Base-by-base conservation (phyloP, 2,329 filamentous ascomycete genomes). In the Gremmenia infestans region DNA sequence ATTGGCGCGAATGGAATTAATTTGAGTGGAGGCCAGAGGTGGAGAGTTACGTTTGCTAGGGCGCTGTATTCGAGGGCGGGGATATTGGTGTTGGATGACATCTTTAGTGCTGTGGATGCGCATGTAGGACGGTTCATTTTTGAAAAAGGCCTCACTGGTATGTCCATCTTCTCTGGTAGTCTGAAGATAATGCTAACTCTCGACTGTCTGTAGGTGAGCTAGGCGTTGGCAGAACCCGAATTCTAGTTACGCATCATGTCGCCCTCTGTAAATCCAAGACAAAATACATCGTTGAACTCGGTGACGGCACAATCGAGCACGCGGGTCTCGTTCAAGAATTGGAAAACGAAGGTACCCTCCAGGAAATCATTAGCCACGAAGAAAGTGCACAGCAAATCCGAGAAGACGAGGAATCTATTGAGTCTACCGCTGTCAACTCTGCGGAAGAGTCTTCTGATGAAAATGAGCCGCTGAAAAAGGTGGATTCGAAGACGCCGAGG, bases 1-100 rank as follows among this genome's bases (percentile, higher is more conserved):
- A 89, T 95, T 52, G 90, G 90, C 11, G 87, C 88, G 2, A 92
- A 93, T 59, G 90, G 90, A 6, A 89, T 94, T 63, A 92, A 93
- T 63, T 75, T 95, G 6, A 91, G 86, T 59, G 90, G 91, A 60
- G 91, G 90, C 0, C 90, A 95, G 71, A 85, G 89, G 66, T 92
- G 89, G 87, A 81, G 90, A 52, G 80, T 94, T 35, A 89, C 88
- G 0, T 83, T 95, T 63, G 90, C 89, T 2, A 78, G 90, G 48
- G 89, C 89, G 0, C 76, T 94, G 17, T 94, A 94, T 70, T 92
- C 88, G 2, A 79, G 89, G 14, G 88, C 88, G 1, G 85, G 87
- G 0, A 85, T 91, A 59, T 74, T 95, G 5, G 75, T 94, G 17
- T 77, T 94, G 65, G 90, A 95, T 68, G 90, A 95, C 66, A 89